Evolutionary conservation across 805 yeast species (phyloP), one percentile per base, ranked within the genome.

Genomic region (Danielia oregonensis): DNA sequence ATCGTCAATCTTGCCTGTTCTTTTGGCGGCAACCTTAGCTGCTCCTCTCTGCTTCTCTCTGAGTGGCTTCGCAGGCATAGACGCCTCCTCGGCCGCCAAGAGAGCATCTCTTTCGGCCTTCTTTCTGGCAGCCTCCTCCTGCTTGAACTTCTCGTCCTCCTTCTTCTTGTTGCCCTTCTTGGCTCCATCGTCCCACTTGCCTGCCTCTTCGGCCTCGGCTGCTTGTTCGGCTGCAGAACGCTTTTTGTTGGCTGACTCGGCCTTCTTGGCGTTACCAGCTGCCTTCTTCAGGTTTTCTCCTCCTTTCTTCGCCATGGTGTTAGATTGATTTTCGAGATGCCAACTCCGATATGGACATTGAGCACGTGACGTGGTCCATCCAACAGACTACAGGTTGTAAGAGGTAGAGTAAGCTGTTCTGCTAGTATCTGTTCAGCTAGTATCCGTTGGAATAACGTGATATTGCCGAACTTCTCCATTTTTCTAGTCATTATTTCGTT

Each of bases 81-180:
- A 65, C 11, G 69, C 81, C 50, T 79, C 86, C 57, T 82, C 89
- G 7, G 74, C 81, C 42, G 68, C 64, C 43, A 84, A 58, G 40
- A 77, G 61, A 1, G 78, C 78, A 27, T 85, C 93, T 48, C 93
- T 72, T 54, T 85, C 93, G n/a, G 85, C 83, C 68, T 85, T 86
- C 67, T 81, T 82, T 36, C 78, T 71, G 6, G 82, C 79, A 4
- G 85, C 89, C 49, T 83, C 89, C 32, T 81, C 87, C 52, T 72
- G 78, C 62, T 83, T 85, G 36, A 75, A 78, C 32, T 72, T 77
- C 11, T 75, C 81, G 15, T 75, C 84, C 35, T 75, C 81, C 58
- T 79, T 79, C 71, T 85, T 86, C 64, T 77, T 74, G 57, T 71
- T 75, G 23, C 73, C 75, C 53, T 77, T 78, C 65, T 84, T 84